Evolutionary conservation across 768 basidiomycete genomes (phyloP).

Genomic region (Phlegmacium glaucopus): DNA sequence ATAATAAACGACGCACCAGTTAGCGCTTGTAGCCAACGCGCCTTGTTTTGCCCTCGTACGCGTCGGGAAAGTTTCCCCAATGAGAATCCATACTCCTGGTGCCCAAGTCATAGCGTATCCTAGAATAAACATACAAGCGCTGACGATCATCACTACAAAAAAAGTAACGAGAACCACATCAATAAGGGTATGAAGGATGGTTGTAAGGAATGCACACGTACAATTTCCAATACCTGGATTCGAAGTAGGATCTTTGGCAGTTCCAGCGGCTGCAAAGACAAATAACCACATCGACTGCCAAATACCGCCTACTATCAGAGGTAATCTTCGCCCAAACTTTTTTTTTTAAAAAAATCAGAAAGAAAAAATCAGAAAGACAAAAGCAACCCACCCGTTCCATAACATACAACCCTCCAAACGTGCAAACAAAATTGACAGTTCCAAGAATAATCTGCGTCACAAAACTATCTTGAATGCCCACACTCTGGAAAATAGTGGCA

Average conservation of each 20-base stretch:
- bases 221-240: conserved; percentile 52
- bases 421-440: conserved; percentile 68
- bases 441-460: conserved; percentile 76
- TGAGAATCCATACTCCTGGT: conserved; percentile 76
- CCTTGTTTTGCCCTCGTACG: conserved; percentile 71
- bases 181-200: conserved; percentile 2
- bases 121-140: conserved; percentile 67
- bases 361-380: background rate
- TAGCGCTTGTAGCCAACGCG: conserved; percentile 58
- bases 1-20: conserved; percentile 36
- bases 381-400: conserved; percentile 53
- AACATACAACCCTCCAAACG: conserved; percentile 69
- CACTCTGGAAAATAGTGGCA: conserved; percentile 63
- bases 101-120: conserved; percentile 73
- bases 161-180: background rate
- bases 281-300: conserved; percentile 74
- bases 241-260: conserved; percentile 48
- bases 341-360: background rate
- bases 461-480: conserved; percentile 65
- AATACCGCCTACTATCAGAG: conserved; percentile 64
- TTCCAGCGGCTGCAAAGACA: conserved; percentile 71
- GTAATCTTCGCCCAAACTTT: conserved; percentile 60
- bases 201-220: conserved; percentile 21
- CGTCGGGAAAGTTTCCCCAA: conserved; percentile 75
- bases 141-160: conserved; percentile 54